A percentile compares a stretch with the other conserved stretches of the same genome.
Conservation (phyloP, 2,329 filamentous ascomycete species). For the Cryoendolithus antarcticus region DNA sequence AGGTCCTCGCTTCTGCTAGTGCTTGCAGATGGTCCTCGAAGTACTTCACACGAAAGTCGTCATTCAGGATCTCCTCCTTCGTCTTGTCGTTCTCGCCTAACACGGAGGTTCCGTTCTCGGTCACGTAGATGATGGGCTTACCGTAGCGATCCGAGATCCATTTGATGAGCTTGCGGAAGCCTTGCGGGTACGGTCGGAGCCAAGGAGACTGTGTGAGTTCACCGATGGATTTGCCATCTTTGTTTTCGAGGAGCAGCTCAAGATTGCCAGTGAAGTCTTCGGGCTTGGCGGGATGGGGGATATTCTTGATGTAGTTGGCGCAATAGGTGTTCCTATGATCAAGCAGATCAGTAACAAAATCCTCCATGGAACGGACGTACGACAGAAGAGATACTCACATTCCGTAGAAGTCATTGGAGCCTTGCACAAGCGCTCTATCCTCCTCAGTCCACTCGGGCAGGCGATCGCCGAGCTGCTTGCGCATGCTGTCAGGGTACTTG, state of each 20-base stretch:
- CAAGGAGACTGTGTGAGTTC: constrained; percentile 72
- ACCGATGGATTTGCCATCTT: constrained; percentile 61
- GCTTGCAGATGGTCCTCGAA: constrained; percentile 66
- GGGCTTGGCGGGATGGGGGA: constrained; percentile 40
- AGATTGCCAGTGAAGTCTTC: constrained; percentile 67
- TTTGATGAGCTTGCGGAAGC: constrained; percentile 64
- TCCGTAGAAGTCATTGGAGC: constrained; percentile 87
- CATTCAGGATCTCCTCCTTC: constrained; percentile 58
- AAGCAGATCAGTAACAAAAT: too few species aligned
- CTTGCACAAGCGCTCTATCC: constrained; percentile 61
- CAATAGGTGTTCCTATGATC: constrained; percentile 62
- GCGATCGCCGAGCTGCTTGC: constrained; percentile 63
- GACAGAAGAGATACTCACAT: constrained; percentile 37
- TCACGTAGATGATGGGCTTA: constrained; percentile 69
- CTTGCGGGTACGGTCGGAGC: constrained; percentile 62
- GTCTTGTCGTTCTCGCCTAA: constrained; percentile 71
- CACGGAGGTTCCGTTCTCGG: constrained; percentile 76
- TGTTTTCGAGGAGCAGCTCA: constrained; percentile 55
- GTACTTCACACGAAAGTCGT: constrained; percentile 72
- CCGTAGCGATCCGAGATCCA: constrained; percentile 70
- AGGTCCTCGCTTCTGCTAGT: constrained; percentile 57
- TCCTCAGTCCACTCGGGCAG: constrained; percentile 63
- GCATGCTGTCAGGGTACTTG: constrained; percentile 73
- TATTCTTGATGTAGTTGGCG: constrained; percentile 68
- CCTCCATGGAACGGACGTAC: too few species aligned